phyloP scores from a whole-genome alignment of 1,139 yeast species.

The Hemisphaericaspora subhashii region DNA sequence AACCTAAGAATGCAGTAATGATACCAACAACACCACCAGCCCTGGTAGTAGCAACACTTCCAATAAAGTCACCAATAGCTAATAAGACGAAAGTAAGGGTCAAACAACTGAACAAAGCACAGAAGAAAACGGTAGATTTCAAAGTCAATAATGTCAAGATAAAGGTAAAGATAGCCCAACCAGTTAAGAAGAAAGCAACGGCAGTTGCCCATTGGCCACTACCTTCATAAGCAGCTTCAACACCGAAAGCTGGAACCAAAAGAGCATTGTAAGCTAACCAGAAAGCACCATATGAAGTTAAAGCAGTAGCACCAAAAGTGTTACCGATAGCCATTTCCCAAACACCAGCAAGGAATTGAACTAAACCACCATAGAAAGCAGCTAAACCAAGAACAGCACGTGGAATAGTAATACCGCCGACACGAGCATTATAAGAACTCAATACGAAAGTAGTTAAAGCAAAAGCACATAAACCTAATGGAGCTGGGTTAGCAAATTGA shows the following conservation, averaged over 20 bases:
- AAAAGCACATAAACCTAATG: constrained; percentile 59
- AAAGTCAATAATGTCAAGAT: constrained; percentile 39
- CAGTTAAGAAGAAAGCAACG: constrained; percentile 41
- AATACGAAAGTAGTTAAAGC: constrained; percentile 50
- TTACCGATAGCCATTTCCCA: constrained; percentile 49
- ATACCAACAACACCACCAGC: constrained; percentile 50
- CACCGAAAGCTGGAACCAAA: constrained; percentile 44
- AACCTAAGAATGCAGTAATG: constrained; percentile 41
- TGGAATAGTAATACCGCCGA: constrained; percentile 38
- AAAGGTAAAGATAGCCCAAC: constrained; percentile 47
- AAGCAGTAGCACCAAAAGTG: constrained; percentile 44
- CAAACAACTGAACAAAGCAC: constrained; percentile 34
- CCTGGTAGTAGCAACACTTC: constrained; percentile 27
- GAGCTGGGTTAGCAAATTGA: constrained; percentile 57
- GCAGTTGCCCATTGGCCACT: constrained; percentile 34
- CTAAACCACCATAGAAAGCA: constrained; percentile 48
- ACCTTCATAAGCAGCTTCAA: constrained; percentile 52
- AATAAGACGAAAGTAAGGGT: constrained; percentile 40
- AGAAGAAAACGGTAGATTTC: constrained; percentile 45
- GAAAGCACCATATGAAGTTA: constrained; percentile 45
- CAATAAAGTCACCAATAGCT: constrained; percentile 41
- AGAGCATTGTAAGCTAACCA: constrained; percentile 46
- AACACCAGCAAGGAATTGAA: constrained; percentile 50
- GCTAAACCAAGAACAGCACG: constrained; percentile 46
- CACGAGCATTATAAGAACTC: constrained; percentile 42